Evolutionary conservation across 139 green algal genomes (phyloP).

Genomic region (Eudorina sp.): DNA sequence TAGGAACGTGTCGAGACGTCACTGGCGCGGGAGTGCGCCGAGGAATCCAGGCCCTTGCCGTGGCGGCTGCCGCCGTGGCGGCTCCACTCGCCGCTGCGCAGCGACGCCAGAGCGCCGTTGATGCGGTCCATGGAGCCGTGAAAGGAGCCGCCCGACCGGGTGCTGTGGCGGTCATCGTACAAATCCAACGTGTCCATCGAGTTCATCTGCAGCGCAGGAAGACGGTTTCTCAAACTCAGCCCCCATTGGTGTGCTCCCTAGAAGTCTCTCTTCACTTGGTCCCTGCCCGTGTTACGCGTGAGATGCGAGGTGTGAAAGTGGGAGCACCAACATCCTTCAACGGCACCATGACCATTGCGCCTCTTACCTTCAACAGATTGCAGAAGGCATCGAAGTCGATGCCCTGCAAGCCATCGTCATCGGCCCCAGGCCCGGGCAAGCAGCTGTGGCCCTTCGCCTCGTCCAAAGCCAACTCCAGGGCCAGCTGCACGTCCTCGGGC

Average conservation of each 20-base stretch:
- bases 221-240: too few species aligned
- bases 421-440: neutral
- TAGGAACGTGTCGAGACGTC: neutral
- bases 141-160: neutral
- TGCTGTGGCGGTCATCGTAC: constrained; percentile 66
- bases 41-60: neutral
- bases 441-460: neutral
- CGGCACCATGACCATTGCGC: neutral
- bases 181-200: constrained; percentile 63
- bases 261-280: too few species aligned
- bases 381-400: constrained; percentile 67
- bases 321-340: neutral
- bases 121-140: constrained; percentile 56
- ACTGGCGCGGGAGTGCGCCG: neutral
- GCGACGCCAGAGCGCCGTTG: constrained; percentile 28
- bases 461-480: constrained; percentile 52
- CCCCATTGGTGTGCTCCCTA: too few species aligned
- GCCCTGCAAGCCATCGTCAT: neutral
- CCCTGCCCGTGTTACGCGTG: too few species aligned
- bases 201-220: constrained; percentile 45
- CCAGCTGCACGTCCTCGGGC: constrained; percentile 52
- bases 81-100: constrained; percentile 19
- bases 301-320: too few species aligned
- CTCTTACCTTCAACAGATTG: constrained; percentile 37
- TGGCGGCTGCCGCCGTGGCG: constrained; percentile 25